Evolutionary conservation across 768 basidiomycete genomes (phyloP), one percentile per base, ranked within the genome.

Genomic region (Tricholoma saponaceum): DNA sequence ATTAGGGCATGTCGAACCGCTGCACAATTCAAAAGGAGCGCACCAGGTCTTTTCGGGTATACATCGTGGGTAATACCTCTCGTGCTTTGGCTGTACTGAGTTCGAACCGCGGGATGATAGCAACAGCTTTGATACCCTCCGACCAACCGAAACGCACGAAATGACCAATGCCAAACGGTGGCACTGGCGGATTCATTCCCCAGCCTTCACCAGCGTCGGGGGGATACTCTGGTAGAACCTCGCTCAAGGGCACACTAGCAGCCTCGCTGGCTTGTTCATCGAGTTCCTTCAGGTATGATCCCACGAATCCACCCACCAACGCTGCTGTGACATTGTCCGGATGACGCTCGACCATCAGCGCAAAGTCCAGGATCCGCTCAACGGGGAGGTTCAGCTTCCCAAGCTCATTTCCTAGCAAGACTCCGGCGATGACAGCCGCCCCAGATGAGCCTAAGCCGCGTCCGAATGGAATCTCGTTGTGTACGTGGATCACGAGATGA

Each of bases 311-410:
- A 33, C 97, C 97, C 16, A 98, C 83, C 35, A 99, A 84, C 0
- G 95, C 96, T 2, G 97, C 97, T 0, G 97, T 97, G 67, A 99
- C 95, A 70, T 99, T 99, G 73, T 99, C 97, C 14, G 97, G 97
- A 70, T 99, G 97, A 16, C 97, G 83, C 74, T 99, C 97, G 67
- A 99, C 95, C 97, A 99, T 99, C 54, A 99, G 80, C 1, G 96
- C 95, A 67, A 92, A 96, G 74, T 99, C 97, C 59, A 98, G 84
- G 65, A 96, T 76, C 23, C 97, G 85, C 43, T 79, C 81, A 26
- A 70, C 76, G 13, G 89, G 71, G 10, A 98, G 84, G 22, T 79
- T 67, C 59, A 98, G 82, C 16, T 81, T 62, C 14, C 91, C 96
- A 22, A 98, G 78, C n/a, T 84, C 79, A 67, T 94, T 83, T 33